Base-by-base conservation (phyloP, 75 land plant genomes). In the Cupressus sempervirens region DNA sequence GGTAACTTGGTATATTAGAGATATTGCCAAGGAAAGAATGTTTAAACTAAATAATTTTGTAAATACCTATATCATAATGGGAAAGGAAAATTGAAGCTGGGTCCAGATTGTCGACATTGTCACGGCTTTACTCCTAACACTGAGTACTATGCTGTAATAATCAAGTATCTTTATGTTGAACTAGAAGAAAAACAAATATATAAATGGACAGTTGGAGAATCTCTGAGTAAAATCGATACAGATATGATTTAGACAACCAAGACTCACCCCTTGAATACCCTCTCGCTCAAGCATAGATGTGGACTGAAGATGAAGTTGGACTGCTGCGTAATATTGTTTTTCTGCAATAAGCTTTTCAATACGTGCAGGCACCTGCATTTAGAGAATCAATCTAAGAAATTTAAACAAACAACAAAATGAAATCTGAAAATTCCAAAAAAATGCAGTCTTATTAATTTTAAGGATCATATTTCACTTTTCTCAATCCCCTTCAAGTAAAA, bases 301-400 rank as follows among this genome's bases (percentile, higher is more conserved):
- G 43, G 99, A 96, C 35, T 96, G 96, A 74, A 92, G 87, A 91
- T 96, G 95, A 75, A 98, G 85, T 81, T 98, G 99, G 36, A 93
- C 94, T 83, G 99, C 99, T 84, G 99, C 96, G 90, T 98, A 96
- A 83, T 91, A 92, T 86, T 95, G 96, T 89, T 94, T 96, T 75
- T 96, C 96, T 45, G 93, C 90, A 86, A 98, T 94, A 38, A 94
- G 90, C 81, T 98, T 94, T 87, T 98, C 99, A 75, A 98, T 98
- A 79, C 93, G 93, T 82, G 93, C 91, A 56, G 99, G 99, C 82
- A 98, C 96, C 99, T 98, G 91, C 52, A 41, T 45, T 83, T 85
- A 15, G 58, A 80, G n/a, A 10, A 54, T 40, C 12, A 38, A 18
- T 14, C 9, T 79, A 23, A 85, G 18, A 46, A 38, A 80, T 26